phyloP scores from a whole-genome alignment of 345 rosid species.

The Aquilaria malaccensis region DNA sequence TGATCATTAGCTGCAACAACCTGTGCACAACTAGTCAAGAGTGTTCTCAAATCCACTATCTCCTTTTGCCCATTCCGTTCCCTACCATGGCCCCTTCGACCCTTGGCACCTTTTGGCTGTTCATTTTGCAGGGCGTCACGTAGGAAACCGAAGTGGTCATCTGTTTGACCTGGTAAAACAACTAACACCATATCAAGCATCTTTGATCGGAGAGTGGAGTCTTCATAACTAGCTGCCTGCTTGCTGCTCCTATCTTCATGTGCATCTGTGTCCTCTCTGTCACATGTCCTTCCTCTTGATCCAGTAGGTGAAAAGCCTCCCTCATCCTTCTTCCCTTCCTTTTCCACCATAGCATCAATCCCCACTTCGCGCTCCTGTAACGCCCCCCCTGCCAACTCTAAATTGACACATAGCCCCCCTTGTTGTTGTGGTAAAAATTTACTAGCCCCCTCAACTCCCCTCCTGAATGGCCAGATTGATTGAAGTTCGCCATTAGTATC shows the following conservation, averaged over 20 bases:
- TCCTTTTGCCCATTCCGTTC: conserved; percentile 18
- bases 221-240: conserved; percentile 32
- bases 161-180: conserved; percentile 2
- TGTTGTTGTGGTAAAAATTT: conserved; percentile 68
- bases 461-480: conserved; percentile 58
- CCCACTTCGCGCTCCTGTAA: background rate
- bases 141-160: background rate
- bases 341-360: conserved; percentile 23
- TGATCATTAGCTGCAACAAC: conserved; percentile 21
- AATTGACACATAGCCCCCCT: conserved; percentile 37
- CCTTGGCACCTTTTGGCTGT: conserved; percentile 12
- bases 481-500: conserved; percentile 46
- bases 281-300: conserved; percentile 47
- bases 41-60: conserved; percentile 40
- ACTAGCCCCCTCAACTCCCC: conserved; percentile 79
- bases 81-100: conserved; percentile 17
- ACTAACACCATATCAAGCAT: conserved; percentile 56
- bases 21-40: conserved; percentile 39
- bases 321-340: conserved; percentile 12
- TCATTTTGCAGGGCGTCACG: conserved; percentile 11
- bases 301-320: conserved; percentile 12
- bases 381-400: conserved; percentile 12
- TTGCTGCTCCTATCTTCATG: conserved; percentile 53
- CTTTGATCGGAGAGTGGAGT: conserved; percentile 46
- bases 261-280: conserved; percentile 36